Evolutionary conservation across 176 grass and related monocot species (phyloP).

Genomic region (Triticum urartu): DNA sequence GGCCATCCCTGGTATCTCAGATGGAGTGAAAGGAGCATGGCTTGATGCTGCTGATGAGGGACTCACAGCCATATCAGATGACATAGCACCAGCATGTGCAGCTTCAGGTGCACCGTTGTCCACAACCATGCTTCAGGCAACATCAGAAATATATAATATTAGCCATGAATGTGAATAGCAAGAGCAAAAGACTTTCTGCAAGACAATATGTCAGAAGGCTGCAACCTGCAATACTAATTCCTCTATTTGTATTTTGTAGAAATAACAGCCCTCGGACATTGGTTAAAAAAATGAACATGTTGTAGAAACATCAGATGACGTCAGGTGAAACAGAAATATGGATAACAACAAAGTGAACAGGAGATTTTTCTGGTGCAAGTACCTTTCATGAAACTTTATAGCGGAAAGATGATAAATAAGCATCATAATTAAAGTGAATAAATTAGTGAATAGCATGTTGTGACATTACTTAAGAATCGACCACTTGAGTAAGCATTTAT

Average conservation of each 20-base stretch:
- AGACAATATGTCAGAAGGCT: neutral
- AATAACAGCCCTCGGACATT: neutral
- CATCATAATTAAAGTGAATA: conserved; percentile 10
- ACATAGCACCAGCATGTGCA: conserved; percentile 51
- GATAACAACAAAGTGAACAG: conserved; percentile 7
- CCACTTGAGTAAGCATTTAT: neutral
- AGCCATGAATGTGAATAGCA: neutral
- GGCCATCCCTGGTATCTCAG: conserved; percentile 79
- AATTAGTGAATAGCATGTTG: neutral
- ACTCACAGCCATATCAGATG: conserved; percentile 93
- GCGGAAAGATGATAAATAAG: conserved; percentile 15
- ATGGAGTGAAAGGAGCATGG: conserved; percentile 83
- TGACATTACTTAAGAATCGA: conserved; percentile 22
- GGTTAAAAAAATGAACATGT: neutral
- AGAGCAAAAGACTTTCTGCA: neutral
- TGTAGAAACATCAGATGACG: conserved; percentile 15
- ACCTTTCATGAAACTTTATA: conserved; percentile 1
- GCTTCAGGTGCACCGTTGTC: conserved; percentile 52
- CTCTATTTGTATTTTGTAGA: neutral
- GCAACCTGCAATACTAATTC: neutral
- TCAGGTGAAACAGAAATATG: conserved; percentile 9
- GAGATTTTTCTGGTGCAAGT: neutral
- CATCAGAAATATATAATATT: conserved; percentile 6
- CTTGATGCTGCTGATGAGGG: conserved; percentile 85
- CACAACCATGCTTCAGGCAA: conserved; percentile 64